Percentiles rank a stretch among this genome's conserved stretches.
Conservation (phyloP, 2,329 filamentous ascomycete species). For the Pseudopyricularia javanii region DNA sequence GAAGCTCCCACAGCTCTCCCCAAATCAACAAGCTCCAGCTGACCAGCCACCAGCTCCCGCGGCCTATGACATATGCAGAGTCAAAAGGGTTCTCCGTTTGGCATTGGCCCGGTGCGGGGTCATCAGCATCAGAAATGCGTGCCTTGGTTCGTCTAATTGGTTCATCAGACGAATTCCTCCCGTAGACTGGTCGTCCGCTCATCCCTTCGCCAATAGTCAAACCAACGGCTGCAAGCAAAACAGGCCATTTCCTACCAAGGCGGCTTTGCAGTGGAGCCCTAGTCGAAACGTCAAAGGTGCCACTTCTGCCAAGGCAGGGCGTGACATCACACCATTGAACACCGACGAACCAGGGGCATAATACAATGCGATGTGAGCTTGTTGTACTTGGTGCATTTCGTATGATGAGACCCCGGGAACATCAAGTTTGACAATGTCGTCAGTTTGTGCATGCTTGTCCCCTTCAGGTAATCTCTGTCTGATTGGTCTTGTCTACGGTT, state of each 20-base stretch:
- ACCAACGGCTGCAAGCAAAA: too few species aligned
- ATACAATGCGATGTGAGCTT: too few species aligned
- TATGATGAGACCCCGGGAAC: not conserved
- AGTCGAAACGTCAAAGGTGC: not conserved
- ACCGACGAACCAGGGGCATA: not conserved
- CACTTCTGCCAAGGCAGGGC: not conserved
- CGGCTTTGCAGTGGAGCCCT: not conserved
- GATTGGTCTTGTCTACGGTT: not conserved
- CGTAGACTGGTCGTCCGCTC: too few species aligned
- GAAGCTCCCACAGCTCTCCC: not conserved
- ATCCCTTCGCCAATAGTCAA: too few species aligned
- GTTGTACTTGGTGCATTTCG: too few species aligned
- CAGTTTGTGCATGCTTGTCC: not conserved
- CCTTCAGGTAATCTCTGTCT: not conserved
- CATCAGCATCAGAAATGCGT: not conserved
- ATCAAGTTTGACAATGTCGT: not conserved
- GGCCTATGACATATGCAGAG: not conserved
- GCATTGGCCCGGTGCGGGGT: not conserved
- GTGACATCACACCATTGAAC: not conserved
- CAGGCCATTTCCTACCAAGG: too few species aligned
- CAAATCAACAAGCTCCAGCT: not conserved
- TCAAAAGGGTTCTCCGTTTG: not conserved
- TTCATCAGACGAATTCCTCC: too few species aligned
- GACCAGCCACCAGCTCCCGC: not conserved
- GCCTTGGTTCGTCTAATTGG: not conserved